phyloP scores from a whole-genome alignment of 2,329 filamentous ascomycete species.

The Neofusicoccum sp. region DNA sequence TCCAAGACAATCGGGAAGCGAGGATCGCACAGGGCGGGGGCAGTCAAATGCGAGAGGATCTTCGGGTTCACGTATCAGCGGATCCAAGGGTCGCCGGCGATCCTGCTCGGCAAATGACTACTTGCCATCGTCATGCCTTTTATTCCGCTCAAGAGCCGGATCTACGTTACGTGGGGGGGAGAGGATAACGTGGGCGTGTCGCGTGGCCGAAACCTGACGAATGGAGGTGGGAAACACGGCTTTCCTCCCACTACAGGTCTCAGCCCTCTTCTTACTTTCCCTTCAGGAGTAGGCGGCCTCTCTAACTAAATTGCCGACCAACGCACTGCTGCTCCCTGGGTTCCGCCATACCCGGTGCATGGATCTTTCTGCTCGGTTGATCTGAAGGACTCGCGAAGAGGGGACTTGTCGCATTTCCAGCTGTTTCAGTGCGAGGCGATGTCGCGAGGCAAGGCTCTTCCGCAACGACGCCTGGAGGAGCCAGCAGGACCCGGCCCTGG shows the following conservation, averaged over 20 bases:
- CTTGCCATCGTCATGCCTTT: neutral
- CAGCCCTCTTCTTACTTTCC: neutral
- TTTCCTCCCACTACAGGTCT: neutral
- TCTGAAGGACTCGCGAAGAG: neutral
- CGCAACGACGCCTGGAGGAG: too few species aligned
- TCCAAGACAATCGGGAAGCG: neutral
- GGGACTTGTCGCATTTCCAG: neutral
- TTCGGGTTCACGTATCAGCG: neutral
- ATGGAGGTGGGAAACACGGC: neutral
- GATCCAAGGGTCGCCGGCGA: neutral
- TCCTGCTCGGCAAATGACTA: constrained; percentile 5
- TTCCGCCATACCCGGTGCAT: constrained; percentile 1
- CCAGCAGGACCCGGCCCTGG: too few species aligned
- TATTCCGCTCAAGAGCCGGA: neutral
- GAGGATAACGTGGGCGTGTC: too few species aligned
- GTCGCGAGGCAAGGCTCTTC: too few species aligned
- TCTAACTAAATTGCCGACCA: neutral
- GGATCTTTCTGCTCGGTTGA: neutral
- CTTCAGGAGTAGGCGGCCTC: neutral
- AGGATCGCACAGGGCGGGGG: neutral
- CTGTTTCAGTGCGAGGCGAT: too few species aligned
- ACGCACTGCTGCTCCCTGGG: neutral
- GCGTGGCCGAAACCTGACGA: neutral
- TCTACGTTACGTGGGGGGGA: neutral
- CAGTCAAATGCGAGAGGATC: neutral